A percentile compares a stretch with the other conserved stretches of the same genome.
These are phyloP conservation scores for Annulohypoxylon bovei DNA, from an alignment of 495 filamentous ascomycete species.

Conservation along the genomic window DNA sequence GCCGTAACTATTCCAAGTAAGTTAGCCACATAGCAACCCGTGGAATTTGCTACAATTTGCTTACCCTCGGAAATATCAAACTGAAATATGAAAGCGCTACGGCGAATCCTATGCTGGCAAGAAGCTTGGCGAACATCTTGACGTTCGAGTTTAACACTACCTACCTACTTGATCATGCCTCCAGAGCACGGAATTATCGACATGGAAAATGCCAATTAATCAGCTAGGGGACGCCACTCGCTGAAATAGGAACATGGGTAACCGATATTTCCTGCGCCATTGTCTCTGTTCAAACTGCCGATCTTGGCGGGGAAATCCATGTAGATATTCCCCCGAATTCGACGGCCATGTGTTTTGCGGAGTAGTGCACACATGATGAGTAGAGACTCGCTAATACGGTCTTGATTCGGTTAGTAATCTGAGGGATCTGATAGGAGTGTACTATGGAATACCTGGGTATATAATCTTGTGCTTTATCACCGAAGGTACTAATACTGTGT, in stretches of 20 bases:
- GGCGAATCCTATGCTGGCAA: slow-evolving; percentile 38
- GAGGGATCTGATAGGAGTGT: slow-evolving; percentile 10
- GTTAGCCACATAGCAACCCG: neutral
- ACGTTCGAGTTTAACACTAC: neutral
- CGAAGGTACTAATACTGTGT: neutral
- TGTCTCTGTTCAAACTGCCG: slow-evolving; percentile 36
- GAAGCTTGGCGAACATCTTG: slow-evolving; percentile 25
- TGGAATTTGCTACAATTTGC: neutral
- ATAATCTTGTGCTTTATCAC: neutral
- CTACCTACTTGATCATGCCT: neutral
- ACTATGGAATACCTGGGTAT: neutral
- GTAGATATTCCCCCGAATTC: slow-evolving; percentile 33
- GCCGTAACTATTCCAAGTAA: slow-evolving; percentile 28
- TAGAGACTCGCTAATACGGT: slow-evolving; percentile 14
- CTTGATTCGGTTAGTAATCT: slow-evolving; percentile 33
- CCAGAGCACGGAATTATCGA: neutral
- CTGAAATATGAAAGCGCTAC: slow-evolving; percentile 39
- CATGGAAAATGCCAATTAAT: neutral
- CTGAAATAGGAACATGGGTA: slow-evolving; percentile 26
- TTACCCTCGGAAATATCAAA: slow-evolving; percentile 43
- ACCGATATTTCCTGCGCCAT: slow-evolving; percentile 1
- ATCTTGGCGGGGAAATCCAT: slow-evolving; percentile 38
- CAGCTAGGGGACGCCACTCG: slow-evolving; percentile 9
- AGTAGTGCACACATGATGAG: slow-evolving; percentile 14
- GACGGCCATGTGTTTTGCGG: slow-evolving; percentile 28